These are phyloP conservation scores for Rhamnella rubrinervis DNA, from an alignment of 331 rosid species.

Conservation along the genomic window DNA sequence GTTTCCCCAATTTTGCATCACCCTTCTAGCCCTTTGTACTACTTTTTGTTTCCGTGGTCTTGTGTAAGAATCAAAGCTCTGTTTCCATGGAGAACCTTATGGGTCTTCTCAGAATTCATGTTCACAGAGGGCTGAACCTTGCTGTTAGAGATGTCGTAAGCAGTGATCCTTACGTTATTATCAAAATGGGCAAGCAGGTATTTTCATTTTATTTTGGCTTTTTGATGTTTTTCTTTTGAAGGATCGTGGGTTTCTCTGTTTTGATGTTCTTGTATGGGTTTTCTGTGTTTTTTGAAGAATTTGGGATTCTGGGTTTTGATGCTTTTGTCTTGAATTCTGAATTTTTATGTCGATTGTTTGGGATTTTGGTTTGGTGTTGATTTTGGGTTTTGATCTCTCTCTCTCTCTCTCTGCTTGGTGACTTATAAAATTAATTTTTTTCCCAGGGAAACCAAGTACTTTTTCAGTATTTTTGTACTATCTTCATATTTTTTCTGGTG, in stretches of 20 bases:
- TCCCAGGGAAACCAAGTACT: too few species aligned
- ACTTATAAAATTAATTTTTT: too few species aligned
- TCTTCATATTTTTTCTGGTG: too few species aligned
- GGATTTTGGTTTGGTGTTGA: conserved; percentile 1
- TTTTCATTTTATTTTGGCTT: background rate
- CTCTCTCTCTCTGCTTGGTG: too few species aligned
- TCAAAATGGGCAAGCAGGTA: conserved; percentile 79
- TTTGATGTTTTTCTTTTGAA: background rate
- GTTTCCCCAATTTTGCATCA: too few species aligned
- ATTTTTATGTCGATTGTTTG: background rate
- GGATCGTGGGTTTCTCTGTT: too few species aligned
- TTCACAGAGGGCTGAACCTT: conserved; percentile 60
- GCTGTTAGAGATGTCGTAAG: conserved; percentile 65
- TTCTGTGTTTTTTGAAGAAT: background rate
- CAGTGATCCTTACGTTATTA: conserved; percentile 77
- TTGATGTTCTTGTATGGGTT: too few species aligned
- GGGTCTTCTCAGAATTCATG: conserved; percentile 68
- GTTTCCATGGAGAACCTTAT: conserved; percentile 55
- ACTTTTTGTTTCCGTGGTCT: background rate
- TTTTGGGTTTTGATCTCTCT: background rate
- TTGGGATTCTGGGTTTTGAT: conserved; percentile 1
- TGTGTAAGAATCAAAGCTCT: background rate
- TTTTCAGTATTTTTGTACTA: too few species aligned
- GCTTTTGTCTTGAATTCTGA: background rate
- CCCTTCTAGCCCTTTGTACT: too few species aligned